Evolutionary conservation across 2,329 filamentous ascomycete species (phyloP).

Genomic region (Exophiala mesophila): DNA sequence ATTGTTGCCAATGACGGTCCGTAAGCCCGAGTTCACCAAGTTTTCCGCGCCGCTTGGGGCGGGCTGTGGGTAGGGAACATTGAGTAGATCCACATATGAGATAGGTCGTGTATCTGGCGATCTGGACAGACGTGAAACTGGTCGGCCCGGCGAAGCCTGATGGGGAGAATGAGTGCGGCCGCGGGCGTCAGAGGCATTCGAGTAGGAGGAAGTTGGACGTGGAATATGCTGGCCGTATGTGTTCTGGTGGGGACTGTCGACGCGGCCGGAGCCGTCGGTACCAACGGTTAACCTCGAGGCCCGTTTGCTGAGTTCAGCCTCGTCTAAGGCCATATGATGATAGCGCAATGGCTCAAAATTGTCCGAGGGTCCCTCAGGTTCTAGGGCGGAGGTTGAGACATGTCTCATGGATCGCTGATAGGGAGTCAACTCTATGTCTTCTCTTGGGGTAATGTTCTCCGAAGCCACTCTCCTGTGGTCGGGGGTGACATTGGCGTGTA

Average conservation of each 20-base stretch:
- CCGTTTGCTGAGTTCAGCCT: slow-evolving; percentile 26
- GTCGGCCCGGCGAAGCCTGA: slow-evolving; percentile 46
- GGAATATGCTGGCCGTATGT: slow-evolving; percentile 53
- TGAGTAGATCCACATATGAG: slow-evolving; percentile 60
- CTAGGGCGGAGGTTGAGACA: slow-evolving; percentile 17
- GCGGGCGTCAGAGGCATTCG: slow-evolving; percentile 65
- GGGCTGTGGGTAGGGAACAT: slow-evolving; percentile 74
- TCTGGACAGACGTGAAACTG: slow-evolving; percentile 46
- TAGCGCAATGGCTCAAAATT: slow-evolving; percentile 47
- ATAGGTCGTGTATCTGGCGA: slow-evolving; percentile 56
- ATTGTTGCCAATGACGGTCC: slow-evolving; percentile 76
- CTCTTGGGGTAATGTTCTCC: slow-evolving; percentile 11
- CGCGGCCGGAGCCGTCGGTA: slow-evolving; percentile 36
- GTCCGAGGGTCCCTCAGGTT: slow-evolving; percentile 30
- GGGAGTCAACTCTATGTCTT: slow-evolving; percentile 12
- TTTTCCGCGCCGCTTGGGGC: slow-evolving; percentile 54
- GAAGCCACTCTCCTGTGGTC: slow-evolving; percentile 20
- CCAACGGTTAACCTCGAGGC: slow-evolving; percentile 28
- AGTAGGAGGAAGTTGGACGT: slow-evolving; percentile 73
- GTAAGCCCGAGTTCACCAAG: slow-evolving; percentile 76
- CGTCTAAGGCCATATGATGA: slow-evolving; percentile 46
- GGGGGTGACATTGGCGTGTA: slow-evolving; percentile 1
- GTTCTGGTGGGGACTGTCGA: slow-evolving; percentile 48
- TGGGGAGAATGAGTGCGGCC: slow-evolving; percentile 54
- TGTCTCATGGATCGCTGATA: slow-evolving; percentile 27